phyloP scores from a whole-genome alignment of 768 basidiomycete species.

The Butyriboletus loyo region DNA sequence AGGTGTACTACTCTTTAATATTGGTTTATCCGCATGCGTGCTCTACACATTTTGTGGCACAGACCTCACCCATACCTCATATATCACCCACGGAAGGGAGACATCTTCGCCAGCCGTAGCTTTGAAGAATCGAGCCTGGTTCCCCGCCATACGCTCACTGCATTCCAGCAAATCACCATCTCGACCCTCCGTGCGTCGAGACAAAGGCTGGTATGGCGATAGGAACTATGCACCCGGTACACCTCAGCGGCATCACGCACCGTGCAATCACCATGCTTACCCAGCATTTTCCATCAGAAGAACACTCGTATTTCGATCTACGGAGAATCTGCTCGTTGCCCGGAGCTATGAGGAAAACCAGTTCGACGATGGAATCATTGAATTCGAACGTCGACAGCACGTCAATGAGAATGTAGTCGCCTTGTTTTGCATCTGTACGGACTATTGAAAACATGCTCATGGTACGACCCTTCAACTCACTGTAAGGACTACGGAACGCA shows the following conservation, averaged over 20 bases:
- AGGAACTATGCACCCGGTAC: slow-evolving; percentile 7
- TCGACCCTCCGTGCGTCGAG: slow-evolving; percentile 4
- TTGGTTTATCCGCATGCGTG: background rate
- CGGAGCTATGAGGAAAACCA: slow-evolving; percentile 37
- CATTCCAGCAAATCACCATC: slow-evolving; percentile 23
- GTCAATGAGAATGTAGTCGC: slow-evolving; percentile 42
- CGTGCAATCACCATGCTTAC: slow-evolving; percentile 20
- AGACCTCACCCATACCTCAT: slow-evolving; percentile 41
- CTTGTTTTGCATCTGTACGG: slow-evolving; percentile 22
- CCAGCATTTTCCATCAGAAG: slow-evolving; percentile 32
- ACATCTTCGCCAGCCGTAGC: slow-evolving; percentile 26
- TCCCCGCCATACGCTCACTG: slow-evolving; percentile 19
- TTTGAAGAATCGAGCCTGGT: slow-evolving; percentile 29
- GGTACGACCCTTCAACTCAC: slow-evolving; percentile 34
- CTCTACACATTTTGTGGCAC: slow-evolving; percentile 8
- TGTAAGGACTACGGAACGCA: slow-evolving; percentile 45
- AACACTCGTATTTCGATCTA: slow-evolving; percentile 28
- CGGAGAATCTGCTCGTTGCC: slow-evolving; percentile 33
- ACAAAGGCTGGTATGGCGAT: slow-evolving; percentile 13
- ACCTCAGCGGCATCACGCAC: background rate
- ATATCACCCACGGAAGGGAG: slow-evolving; percentile 35
- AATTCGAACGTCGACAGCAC: slow-evolving; percentile 28
- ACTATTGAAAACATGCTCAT: slow-evolving; percentile 16
- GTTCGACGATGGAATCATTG: slow-evolving; percentile 22
- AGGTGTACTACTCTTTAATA: background rate